These are phyloP conservation scores for Smallanthus sonchifolius DNA, from an alignment of 129 eudicot genomes.

Conservation along the genomic window DNA sequence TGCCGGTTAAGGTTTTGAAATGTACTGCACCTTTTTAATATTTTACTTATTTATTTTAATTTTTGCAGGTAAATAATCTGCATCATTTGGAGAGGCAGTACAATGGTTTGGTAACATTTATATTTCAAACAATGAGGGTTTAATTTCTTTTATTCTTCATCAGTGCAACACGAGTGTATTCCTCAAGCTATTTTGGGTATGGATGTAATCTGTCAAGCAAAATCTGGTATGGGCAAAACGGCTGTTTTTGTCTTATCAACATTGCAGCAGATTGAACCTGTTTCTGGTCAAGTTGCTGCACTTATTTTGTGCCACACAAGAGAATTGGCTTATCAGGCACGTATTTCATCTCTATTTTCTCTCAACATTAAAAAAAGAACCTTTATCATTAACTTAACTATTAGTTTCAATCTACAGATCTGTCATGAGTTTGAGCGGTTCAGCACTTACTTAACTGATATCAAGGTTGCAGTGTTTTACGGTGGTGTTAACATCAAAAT, in stretches of 20 bases:
- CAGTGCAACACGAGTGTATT: slow-evolving; percentile 91
- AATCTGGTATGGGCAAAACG: slow-evolving; percentile 92
- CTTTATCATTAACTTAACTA: background rate
- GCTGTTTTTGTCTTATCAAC: slow-evolving; percentile 87
- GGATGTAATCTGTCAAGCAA: slow-evolving; percentile 94
- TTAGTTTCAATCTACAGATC: slow-evolving; percentile 36
- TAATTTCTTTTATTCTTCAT: slow-evolving; percentile 56
- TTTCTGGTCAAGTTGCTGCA: slow-evolving; percentile 86
- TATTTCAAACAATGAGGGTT: slow-evolving; percentile 44
- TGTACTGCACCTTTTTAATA: background rate
- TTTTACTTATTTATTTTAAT: background rate
- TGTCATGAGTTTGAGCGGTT: slow-evolving; percentile 81
- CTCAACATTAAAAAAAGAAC: background rate
- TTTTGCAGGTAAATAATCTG: slow-evolving; percentile 61
- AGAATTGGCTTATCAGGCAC: slow-evolving; percentile 80
- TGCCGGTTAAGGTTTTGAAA: background rate
- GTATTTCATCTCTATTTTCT: background rate
- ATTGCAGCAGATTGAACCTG: slow-evolving; percentile 80
- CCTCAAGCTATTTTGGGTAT: slow-evolving; percentile 96
- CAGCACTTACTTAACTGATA: slow-evolving; percentile 74
- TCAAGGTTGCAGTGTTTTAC: slow-evolving; percentile 81
- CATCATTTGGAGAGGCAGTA: slow-evolving; percentile 49
- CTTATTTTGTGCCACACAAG: slow-evolving; percentile 82
- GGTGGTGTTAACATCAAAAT: slow-evolving; percentile 80
- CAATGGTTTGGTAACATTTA: slow-evolving; percentile 45